Percentiles rank a stretch among this genome's conserved stretches.
phyloP scores from a whole-genome alignment of 345 rosid species.

The Dimocarpus longan region DNA sequence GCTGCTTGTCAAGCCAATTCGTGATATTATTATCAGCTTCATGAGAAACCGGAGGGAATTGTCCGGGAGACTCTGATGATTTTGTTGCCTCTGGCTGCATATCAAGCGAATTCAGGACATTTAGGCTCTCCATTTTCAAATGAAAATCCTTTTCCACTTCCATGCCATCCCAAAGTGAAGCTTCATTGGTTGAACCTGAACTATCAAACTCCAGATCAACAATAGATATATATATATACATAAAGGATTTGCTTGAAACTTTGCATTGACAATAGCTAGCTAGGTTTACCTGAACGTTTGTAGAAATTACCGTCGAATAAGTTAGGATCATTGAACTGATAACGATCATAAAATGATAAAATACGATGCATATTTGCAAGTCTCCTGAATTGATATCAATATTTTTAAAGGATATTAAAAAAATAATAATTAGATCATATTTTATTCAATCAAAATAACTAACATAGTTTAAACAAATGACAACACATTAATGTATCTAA shows the following conservation, averaged over 20 bases:
- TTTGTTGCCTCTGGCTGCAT: no score
- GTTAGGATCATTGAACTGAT: not conserved
- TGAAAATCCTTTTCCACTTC: no score
- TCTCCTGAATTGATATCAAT: no score
- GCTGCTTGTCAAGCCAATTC: no score
- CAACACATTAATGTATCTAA: not conserved
- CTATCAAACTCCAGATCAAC: not conserved
- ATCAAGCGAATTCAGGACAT: no score
- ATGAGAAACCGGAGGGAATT: no score
- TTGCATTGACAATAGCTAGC: not conserved
- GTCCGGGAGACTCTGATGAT: no score
- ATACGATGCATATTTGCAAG: no score
- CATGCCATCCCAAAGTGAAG: not conserved
- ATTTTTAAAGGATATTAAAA: not conserved
- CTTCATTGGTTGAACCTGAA: not conserved
- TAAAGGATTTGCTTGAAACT: not conserved
- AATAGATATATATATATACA: no score
- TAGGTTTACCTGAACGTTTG: slow-evolving; percentile 10
- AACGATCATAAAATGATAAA: not conserved
- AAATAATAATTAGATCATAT: not conserved
- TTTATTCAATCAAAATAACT: not conserved
- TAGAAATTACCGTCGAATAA: not conserved
- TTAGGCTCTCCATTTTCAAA: no score
- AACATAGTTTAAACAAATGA: not conserved
- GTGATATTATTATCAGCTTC: no score